Evolutionary conservation across 345 rosid species (phyloP).

Genomic region (Citrus reticulata): DNA sequence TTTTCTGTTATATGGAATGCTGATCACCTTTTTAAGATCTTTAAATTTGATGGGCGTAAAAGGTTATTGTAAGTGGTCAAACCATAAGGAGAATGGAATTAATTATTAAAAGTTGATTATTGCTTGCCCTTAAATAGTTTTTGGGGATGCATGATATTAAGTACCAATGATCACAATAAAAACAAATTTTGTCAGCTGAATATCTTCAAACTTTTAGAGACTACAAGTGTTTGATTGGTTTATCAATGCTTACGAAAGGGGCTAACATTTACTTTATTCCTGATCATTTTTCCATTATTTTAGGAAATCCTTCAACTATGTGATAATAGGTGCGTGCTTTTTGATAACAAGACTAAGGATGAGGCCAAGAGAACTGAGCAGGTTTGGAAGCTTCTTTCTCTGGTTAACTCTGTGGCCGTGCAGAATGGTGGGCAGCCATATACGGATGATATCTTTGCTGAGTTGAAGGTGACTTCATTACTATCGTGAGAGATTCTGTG

Average conservation of each 20-base stretch:
- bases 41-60: neutral
- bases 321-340: slow-evolving; percentile 55
- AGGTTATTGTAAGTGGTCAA: neutral
- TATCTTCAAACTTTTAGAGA: neutral
- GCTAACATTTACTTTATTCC: neutral
- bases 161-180: neutral
- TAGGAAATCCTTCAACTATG: slow-evolving; percentile 72
- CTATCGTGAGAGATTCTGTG: neutral
- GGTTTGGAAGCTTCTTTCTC: slow-evolving; percentile 59
- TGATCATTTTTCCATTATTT: neutral
- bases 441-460: slow-evolving; percentile 67
- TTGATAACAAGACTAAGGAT: slow-evolving; percentile 79
- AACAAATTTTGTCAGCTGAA: neutral
- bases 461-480: slow-evolving; percentile 47
- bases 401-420: slow-evolving; percentile 44
- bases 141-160: neutral
- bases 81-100: neutral
- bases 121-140: neutral
- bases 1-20: neutral
- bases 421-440: slow-evolving; percentile 74
- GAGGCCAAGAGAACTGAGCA: slow-evolving; percentile 50
- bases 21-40: neutral
- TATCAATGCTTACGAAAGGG: neutral
- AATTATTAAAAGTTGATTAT: neutral
- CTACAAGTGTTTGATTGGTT: neutral